Base-by-base conservation (phyloP, 805 yeast genomes). In the Hagleromyces aurorensis region DNA sequence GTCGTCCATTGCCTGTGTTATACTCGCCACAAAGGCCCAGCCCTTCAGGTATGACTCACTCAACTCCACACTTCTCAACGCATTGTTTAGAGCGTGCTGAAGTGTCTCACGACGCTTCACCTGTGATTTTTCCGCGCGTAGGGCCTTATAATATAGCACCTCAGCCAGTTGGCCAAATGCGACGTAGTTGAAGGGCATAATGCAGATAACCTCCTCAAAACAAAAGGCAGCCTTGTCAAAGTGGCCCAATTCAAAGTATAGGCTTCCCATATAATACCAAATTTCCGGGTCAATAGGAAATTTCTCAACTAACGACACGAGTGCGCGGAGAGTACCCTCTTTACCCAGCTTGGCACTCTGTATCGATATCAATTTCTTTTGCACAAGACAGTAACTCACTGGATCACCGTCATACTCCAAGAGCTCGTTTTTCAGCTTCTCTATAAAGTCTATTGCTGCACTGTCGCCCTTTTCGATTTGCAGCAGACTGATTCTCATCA, bases 211-310 rank as follows among this genome's bases (percentile, higher is more conserved):
- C 49, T 89, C 96, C 47, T 82, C 74, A 16, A 70, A 66, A 32
- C 83, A 66, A 50, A 67, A 73, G 5, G 80, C 65, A 0, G 91
- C 78, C 43, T 76, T 75, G 19, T 72, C 78, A 41, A 69, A 75
- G 46, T 76, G 75, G 1, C 86, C 86, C 6, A 67, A 37, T 9
- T 60, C 51, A 14, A 55, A 55, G 50, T 89, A 89, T n/a, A 69
- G 61, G 20, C 73, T 72, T 3, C 75, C 79, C 32, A 86, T 62
- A 54, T 83, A 94, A 27, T 75, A 65, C 94, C 94, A 85, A 2
- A 80, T 61, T 39, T 79, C 75, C 2, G 71, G 61, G 53, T 91
- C 97, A 13, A 77, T 52, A 1, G 96, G 95, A 43, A 54, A 52
- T 33, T 50, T 45, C 16, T 57, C 60, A 13, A 46, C 32, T 13